Conservation (phyloP, 768 basidiomycete species). For the Artomyces pyxidatus region DNA sequence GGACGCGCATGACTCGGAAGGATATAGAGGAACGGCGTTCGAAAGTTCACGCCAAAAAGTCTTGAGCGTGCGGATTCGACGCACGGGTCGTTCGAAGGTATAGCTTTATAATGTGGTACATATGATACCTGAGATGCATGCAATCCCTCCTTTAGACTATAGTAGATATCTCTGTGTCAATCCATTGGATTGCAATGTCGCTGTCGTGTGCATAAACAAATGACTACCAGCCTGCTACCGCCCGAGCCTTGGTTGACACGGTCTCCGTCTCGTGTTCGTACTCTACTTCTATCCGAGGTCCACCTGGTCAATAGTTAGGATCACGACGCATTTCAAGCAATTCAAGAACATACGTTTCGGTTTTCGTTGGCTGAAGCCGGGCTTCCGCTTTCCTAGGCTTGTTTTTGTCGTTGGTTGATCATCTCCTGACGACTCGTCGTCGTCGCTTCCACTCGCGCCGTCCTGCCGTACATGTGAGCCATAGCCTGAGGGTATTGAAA, state of each 20-base stretch:
- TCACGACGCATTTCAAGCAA: background rate
- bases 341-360: slow-evolving; percentile 20
- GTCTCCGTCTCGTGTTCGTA: slow-evolving; percentile 78
- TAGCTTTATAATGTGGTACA: background rate
- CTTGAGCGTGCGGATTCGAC: background rate
- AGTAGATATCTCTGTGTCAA: too few relatives aligned
- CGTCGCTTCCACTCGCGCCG: slow-evolving; percentile 19
- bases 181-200: too few relatives aligned
- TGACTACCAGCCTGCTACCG: background rate
- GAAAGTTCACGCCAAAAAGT: slow-evolving; percentile 3
- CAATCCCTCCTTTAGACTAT: too few relatives aligned
- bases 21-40: slow-evolving; percentile 45
- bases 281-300: slow-evolving; percentile 86
- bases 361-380: slow-evolving; percentile 28
- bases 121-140: too few relatives aligned
- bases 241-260: background rate
- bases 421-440: slow-evolving; percentile 37
- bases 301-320: slow-evolving; percentile 33
- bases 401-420: slow-evolving; percentile 27
- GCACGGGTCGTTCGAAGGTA: too few relatives aligned
- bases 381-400: slow-evolving; percentile 64
- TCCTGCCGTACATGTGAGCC: background rate
- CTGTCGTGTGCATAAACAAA: too few relatives aligned
- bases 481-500: background rate
- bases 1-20: slow-evolving; percentile 73